phyloP scores from a whole-genome alignment of 768 basidiomycete species.

The Russula ochroleuca region DNA sequence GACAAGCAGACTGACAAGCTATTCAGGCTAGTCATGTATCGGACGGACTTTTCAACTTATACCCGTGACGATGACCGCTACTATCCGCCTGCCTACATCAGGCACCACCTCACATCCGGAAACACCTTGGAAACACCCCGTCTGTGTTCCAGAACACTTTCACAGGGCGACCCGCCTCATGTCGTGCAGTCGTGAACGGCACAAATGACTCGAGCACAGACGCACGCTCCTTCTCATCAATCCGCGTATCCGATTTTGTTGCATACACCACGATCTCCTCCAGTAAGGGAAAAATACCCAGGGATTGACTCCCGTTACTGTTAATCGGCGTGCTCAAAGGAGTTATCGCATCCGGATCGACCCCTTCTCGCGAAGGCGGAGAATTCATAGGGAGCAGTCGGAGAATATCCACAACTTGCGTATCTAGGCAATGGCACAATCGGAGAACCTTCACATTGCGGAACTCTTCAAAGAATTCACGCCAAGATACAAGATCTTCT shows the following conservation, averaged over 20 bases:
- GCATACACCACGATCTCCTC: background rate
- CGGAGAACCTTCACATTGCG: background rate
- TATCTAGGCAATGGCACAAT: background rate
- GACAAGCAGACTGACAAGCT: too few species aligned
- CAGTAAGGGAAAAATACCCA: background rate
- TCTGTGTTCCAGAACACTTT: background rate
- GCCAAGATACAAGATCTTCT: background rate
- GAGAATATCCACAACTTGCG: background rate
- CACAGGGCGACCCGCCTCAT: background rate
- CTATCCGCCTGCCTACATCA: too few species aligned
- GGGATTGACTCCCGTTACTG: too few species aligned
- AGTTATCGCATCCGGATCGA: background rate
- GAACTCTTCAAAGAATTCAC: background rate
- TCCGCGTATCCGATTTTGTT: fast-evolving
- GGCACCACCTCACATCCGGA: too few species aligned
- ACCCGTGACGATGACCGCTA: too few species aligned
- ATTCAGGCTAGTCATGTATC: too few species aligned
- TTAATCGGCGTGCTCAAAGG: background rate
- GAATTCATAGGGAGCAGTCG: background rate
- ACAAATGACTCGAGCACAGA: background rate
- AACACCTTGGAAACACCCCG: background rate
- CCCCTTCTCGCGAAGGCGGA: background rate
- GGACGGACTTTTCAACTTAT: too few species aligned
- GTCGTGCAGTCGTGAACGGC: background rate
- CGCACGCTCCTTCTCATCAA: background rate